Evolutionary conservation across 2,329 filamentous ascomycete genomes (phyloP), one percentile per base, ranked within the genome.

Genomic region (Diaporthe nobilis): DNA sequence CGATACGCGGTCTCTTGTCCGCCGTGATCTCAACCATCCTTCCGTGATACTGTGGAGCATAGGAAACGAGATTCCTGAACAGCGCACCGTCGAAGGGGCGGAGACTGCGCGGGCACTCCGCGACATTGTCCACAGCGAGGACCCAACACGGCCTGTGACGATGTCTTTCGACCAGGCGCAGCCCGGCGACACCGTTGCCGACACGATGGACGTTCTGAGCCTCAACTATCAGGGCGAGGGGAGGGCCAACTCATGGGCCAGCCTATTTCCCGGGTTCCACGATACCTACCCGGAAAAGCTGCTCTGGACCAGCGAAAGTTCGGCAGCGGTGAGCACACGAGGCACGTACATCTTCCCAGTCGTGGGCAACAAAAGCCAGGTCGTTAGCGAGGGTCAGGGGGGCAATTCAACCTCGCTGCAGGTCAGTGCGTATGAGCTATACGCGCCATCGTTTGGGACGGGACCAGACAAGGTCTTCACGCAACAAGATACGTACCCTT

Each of bases 21-120:
- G 88, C 5, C 86, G 89, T 15, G 89, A 91, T 79, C 83, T 88
- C n/a, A 90, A 90, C 78, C 88, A 90, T 78, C 85, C 89, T 2
- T 90, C 89, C 1, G 82, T 90, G 34, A 82, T 89, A 44, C 83
- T 84, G 2, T 90, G 89, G 89, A 88, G 87, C 76, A 84, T 87
- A 72, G 89, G 89, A 8, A 90, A 91, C 79, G 89, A 90, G 80
- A 84, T 90, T 2, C 78, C 82, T 1, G 88, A 90, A 78, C 88
- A 90, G 80, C 77, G 79, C 9, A 80, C 81, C 53, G 76, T 80
- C 55, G 76, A 80, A 3, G 83, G 84, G 12, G 82, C 81, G 6
- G 77, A 79, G 0, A 79, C 83, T 0, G 85, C 83, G 22, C 78
- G 80, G 44, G 60, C 67, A 25, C 83, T 90, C 4, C 82, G 83